A percentile compares a stretch with the other conserved stretches of the same genome.
Conservation (phyloP, 331 rosid genomes). For the Spiraea crenata region DNA sequence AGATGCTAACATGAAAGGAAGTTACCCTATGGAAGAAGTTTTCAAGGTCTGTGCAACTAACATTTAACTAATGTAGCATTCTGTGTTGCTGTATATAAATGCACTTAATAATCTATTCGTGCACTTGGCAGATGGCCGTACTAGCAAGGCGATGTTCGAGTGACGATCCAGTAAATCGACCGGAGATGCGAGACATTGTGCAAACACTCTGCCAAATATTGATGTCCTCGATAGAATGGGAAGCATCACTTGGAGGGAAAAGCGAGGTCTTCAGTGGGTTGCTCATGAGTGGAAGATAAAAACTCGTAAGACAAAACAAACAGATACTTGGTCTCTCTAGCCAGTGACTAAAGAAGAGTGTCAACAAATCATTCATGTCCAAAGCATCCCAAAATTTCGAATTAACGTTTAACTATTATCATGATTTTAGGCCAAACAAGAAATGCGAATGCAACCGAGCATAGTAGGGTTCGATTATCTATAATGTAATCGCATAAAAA, state of each 20-base stretch:
- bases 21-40: conserved; percentile 24
- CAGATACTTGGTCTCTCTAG: too few relatives aligned
- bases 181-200: conserved; percentile 28
- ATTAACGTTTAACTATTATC: too few relatives aligned
- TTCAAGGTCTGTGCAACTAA: conserved; percentile 20
- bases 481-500: too few relatives aligned
- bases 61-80: neutral
- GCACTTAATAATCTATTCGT: too few relatives aligned
- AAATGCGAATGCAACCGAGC: neutral
- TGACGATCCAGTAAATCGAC: conserved; percentile 20
- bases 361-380: too few relatives aligned
- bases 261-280: conserved; percentile 26
- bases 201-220: conserved; percentile 17
- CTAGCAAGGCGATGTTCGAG: conserved; percentile 13
- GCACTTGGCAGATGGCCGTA: conserved; percentile 18
- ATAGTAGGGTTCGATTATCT: too few relatives aligned
- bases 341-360: too few relatives aligned
- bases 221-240: conserved; percentile 20
- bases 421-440: neutral
- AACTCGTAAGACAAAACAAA: neutral
- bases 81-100: too few relatives aligned
- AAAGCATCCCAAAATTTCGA: too few relatives aligned
- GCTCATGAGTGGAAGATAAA: conserved; percentile 16
- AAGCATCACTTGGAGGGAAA: conserved; percentile 26
- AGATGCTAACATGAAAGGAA: conserved; percentile 20